Evolutionary conservation across 1,284 basidiomycete genomes (phyloP), one percentile per base, ranked within the genome.

Genomic region (Ustilago loliicola): DNA sequence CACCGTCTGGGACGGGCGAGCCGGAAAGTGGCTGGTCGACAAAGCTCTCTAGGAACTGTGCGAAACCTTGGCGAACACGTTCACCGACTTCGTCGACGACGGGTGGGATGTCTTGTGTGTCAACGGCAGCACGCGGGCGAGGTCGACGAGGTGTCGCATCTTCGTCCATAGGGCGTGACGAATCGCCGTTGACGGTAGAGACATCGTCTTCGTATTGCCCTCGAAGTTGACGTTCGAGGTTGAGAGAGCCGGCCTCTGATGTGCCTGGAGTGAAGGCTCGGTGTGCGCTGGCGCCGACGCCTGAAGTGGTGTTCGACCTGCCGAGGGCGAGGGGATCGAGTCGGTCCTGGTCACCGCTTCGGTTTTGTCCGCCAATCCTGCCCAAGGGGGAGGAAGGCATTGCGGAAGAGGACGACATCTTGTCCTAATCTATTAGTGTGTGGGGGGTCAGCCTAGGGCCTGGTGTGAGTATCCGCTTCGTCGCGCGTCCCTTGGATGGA

Each of bases 31-130:
- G 66, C 23, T 92, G 91, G 82, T 94, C 92, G 3, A 94, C 95
- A 83, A 91, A 96, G 58, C 95, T 96, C 88, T 94, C 93, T 61
- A 99, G 87, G 87, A 99, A 98, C 6, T 91, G 90, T 85, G 93
- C 92, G 84, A 98, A 98, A 79, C 92, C 92, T 83, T 95, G 93
- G 69, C 92, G 91, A 3, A 98, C 93, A 80, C 93, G 93, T 87
- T 98, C 95, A 59, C 95, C 95, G 15, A 96, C 94, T 45, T 92
- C 91, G 87, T 98, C 96, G 79, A 92, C 92, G 1, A 98, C 95
- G 56, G 94, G 88, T 1, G 94, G 93, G 1, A 96, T 90, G 79
- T 94, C 82, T 55, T 85, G 81, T 7, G 81, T 73, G 47, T 83
- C 79, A 15, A 77, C 80, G 45, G 82, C 53, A 42, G 76, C 68